Evolutionary conservation across 2,329 filamentous ascomycete genomes (phyloP), one percentile per base, ranked within the genome.

Genomic region (Clonostachys rosea): DNA sequence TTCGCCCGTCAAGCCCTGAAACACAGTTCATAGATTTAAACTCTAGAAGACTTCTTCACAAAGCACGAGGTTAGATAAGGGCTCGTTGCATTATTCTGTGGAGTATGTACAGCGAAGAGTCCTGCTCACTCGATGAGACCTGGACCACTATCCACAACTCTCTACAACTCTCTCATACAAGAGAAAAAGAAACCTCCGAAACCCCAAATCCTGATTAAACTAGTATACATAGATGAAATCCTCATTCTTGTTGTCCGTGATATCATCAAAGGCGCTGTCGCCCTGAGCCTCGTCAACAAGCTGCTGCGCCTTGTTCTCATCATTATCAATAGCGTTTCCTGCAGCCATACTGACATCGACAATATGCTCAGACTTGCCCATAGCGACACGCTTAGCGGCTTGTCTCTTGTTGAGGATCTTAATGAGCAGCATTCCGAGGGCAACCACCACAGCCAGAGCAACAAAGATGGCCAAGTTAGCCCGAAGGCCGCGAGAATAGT

Each of bases 391-490:
- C 52, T 56, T 52, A 20, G 52, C 50, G 11, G 58, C 53, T 43
- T 59, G 54, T 78, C 79, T 70, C 41, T 66, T 73, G 55, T 84
- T 83, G 10, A 84, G 60, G 14, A 75, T 55, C 37, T 63, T 67
- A 34, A 71, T 63, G 46, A 68, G 65, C 18, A 65, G 52, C 43
- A 71, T 65, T 16, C 54, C 47, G 11, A 46, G 39, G 5, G 48
- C 48, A 18, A 74, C 67, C 4, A 84, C 64, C 4, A 75, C 56
- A 9, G 79, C 70, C 24, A 85, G 67, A 2, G 77, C 66, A 24
- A 81, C 66, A 59, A 84, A 86, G 39, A 86, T 67, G 0, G 73
- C 70, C 6, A 86, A 70, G 47, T 83, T 84, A 4, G 77, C 75
- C n/a, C 72, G 65, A 2, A 86, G 67, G 2, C 82, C 81, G 13